Evolutionary conservation across 306 rosid species (phyloP).

Genomic region (Vigna radiata): DNA sequence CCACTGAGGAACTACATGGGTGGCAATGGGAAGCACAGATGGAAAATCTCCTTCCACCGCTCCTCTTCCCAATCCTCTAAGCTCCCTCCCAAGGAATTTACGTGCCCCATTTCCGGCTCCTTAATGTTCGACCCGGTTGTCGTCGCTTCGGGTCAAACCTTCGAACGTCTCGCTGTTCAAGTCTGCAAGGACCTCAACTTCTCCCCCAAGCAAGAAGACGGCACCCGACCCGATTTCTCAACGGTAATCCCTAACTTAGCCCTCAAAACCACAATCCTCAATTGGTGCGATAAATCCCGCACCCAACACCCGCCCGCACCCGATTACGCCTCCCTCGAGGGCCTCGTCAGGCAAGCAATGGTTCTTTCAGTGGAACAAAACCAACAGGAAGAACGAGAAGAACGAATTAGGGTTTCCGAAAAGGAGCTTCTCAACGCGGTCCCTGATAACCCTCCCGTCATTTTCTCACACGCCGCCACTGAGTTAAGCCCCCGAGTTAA

Average conservation of each 20-base stretch:
- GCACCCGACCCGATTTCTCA: conserved; percentile 81
- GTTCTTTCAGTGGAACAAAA: conserved; percentile 4
- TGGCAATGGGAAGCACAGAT: conserved; percentile 76
- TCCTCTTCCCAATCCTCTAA: conserved; percentile 47
- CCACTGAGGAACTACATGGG: conserved; percentile 43
- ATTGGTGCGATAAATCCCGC: conserved; percentile 67
- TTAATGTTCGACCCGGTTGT: conserved; percentile 95
- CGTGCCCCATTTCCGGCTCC: conserved; percentile 69
- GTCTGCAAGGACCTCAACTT: conserved; percentile 63
- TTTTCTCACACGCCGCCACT: conserved; percentile 83
- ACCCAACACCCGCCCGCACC: conserved; percentile 56
- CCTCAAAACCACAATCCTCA: conserved; percentile 62
- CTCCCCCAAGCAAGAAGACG: conserved; percentile 63
- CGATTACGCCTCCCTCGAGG: conserved; percentile 60
- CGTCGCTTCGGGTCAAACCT: conserved; percentile 88
- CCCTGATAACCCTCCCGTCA: conserved; percentile 68
- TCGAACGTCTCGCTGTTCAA: conserved; percentile 73
- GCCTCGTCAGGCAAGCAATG: conserved; percentile 43
- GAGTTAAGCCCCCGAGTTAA: conserved; percentile 72
- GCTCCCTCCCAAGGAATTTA: conserved; percentile 64
- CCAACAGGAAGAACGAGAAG: no score
- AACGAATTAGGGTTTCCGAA: conserved; percentile 71
- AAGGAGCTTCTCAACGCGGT: conserved; percentile 68
- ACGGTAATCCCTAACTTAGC: conserved; percentile 65
- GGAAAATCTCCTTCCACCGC: conserved; percentile 73